phyloP scores from a whole-genome alignment of 805 yeast genomes.

The Yamadazyma sp. region DNA sequence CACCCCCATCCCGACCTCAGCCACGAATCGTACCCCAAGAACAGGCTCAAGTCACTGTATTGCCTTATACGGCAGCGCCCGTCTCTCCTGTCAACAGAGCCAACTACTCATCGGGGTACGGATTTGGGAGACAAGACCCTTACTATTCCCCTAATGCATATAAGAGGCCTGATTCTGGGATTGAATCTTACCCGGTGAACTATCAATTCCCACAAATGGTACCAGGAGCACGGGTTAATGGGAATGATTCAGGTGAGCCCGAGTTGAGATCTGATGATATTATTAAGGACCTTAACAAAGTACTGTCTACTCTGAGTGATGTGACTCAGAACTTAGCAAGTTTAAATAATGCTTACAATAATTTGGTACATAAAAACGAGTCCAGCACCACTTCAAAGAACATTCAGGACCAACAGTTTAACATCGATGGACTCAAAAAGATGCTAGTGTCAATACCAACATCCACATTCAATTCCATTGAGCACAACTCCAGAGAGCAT shows the following conservation, averaged over 20 bases:
- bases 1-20: no score
- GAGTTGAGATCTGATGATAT: conserved; percentile 3
- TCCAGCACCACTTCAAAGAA: no score
- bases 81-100: neutral
- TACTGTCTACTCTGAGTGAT: conserved; percentile 7
- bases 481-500: conserved; percentile 5
- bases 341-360: conserved; percentile 8
- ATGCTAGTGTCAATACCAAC: conserved; percentile 11
- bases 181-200: neutral
- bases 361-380: neutral
- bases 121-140: neutral
- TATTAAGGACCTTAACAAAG: conserved; percentile 1
- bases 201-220: conserved; percentile 2
- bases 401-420: no score
- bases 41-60: no score
- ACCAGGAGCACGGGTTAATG: neutral
- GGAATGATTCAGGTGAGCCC: neutral
- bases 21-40: no score
- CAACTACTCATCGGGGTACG: neutral
- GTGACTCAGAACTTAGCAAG: conserved; percentile 1
- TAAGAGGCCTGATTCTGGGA: no score
- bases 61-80: neutral
- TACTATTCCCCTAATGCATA: neutral
- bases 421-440: conserved; percentile 1
- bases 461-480: conserved; percentile 10